Percentiles rank a stretch among this genome's conserved stretches.
Conservation (phyloP, 2,329 filamentous ascomycete species). For the Colletotrichum zoysiae region DNA sequence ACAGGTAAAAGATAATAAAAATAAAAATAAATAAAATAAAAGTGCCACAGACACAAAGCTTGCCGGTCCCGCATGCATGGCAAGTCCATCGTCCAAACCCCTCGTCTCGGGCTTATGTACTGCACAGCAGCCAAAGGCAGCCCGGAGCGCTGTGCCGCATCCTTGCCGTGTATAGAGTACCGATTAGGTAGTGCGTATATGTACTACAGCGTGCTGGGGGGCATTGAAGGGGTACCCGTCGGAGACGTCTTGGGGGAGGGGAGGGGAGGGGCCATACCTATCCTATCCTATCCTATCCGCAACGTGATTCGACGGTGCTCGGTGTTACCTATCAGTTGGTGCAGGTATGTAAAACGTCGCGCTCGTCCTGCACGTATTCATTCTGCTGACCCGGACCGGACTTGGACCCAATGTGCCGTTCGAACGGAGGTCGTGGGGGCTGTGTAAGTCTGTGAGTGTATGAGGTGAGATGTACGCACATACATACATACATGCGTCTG, state of each 20-base stretch:
- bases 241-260: background rate
- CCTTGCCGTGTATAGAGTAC: slow-evolving; percentile 17
- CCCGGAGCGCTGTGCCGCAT: slow-evolving; percentile 4
- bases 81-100: too few relatives aligned
- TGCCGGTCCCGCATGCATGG: background rate
- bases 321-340: background rate
- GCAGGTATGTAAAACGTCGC: slow-evolving; percentile 31
- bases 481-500: background rate
- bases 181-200: background rate
- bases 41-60: background rate
- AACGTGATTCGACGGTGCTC: slow-evolving; percentile 22
- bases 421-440: slow-evolving; percentile 14
- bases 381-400: slow-evolving; percentile 39
- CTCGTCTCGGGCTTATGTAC: slow-evolving; percentile 11
- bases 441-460: slow-evolving; percentile 22
- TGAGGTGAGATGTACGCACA: slow-evolving; percentile 25
- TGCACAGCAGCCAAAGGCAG: slow-evolving; percentile 7
- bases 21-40: background rate
- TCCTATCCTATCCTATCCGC: background rate
- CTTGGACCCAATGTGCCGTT: slow-evolving; percentile 14
- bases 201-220: slow-evolving; percentile 5
- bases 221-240: slow-evolving; percentile 20
- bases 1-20: background rate
- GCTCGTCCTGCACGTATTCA: slow-evolving; percentile 30
- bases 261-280: too few relatives aligned